These are phyloP conservation scores for Pulicaria dysenterica DNA, from an alignment of 129 eudicot genomes.

Conservation along the genomic window DNA sequence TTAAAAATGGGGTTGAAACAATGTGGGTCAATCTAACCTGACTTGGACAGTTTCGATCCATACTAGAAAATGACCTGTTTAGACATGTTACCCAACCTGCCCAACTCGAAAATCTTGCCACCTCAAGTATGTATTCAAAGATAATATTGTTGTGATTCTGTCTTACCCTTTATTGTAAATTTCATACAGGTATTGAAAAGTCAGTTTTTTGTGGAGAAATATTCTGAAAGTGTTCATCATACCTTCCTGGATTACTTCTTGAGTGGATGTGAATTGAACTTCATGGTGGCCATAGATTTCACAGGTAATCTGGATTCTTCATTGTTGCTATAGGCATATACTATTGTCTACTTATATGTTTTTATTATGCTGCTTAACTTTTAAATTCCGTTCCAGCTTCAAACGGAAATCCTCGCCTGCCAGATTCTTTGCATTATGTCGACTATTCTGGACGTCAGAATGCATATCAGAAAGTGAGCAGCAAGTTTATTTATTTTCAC, in stretches of 20 bases:
- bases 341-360: neutral
- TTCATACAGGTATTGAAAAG: constrained; percentile 66
- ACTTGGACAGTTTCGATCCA: neutral
- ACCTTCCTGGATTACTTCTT: constrained; percentile 88
- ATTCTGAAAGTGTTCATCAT: constrained; percentile 72
- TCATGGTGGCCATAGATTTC: constrained; percentile 97
- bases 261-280: constrained; percentile 87
- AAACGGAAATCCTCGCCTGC: constrained; percentile 95
- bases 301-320: constrained; percentile 58
- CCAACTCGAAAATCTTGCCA: neutral
- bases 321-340: neutral
- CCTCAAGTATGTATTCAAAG: neutral
- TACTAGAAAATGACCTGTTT: neutral
- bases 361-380: constrained; percentile 21
- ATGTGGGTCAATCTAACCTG: neutral
- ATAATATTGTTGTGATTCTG: constrained; percentile 1
- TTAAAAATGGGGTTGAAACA: neutral
- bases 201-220: constrained; percentile 76
- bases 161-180: constrained; percentile 9
- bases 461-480: constrained; percentile 86
- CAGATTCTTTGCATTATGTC: constrained; percentile 92
- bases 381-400: constrained; percentile 58
- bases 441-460: constrained; percentile 93
- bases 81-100: neutral
- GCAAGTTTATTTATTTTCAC: neutral